Base-by-base conservation (phyloP, 192 early-diverging fungal species). In the Gryganskiella cystojenkinii region DNA sequence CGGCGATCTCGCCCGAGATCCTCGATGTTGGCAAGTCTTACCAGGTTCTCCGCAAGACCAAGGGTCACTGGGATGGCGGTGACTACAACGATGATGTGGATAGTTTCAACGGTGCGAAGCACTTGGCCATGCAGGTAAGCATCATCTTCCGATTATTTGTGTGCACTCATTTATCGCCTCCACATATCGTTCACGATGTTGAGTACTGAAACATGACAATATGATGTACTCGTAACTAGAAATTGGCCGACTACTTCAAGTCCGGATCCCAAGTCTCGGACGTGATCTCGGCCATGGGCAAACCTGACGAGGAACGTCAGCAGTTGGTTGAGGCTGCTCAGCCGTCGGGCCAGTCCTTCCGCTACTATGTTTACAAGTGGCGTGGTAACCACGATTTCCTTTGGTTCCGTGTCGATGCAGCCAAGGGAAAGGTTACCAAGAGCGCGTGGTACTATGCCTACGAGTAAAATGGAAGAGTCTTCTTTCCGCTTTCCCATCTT, bases 31-130 rank as follows among this genome's bases (percentile, higher is more conserved):
- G 79, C 14, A 22, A 75, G 52, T 47, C 51, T 8, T 83, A 55
- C 61, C 67, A 78, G 57, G 25, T 30, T 13, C 66, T 83, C 11
- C 81, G 81, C 46, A 44, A 56, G 35, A 35, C 62, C 25, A 42
- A 68, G 45, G 80, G 80, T 53, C 72, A 81, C 44, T 70, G 52
- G 13, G 62, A 49, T 50, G 79, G 65, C 49, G 60, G 56, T 14
- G 69, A 80, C 4, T 67, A 67, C 47, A 70, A 75, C 25, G 45
- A 55, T 5, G 64, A 28, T 15, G 58, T 75, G 13, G 72, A 80
- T 60, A 63, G 22, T 43, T 63, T 54, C 55, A 67, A 71, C 40
- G 82, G 79, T 22, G 61, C 72, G 40, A 79, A 79, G 55, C 66
- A 73, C 47, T 31, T 70, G 19, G 66, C 59, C 19, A 73, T 79